Percentiles rank a stretch among this genome's conserved stretches.
These are phyloP conservation scores for Jamesozyma spencerorum DNA, from an alignment of 805 yeast species.

Conservation along the genomic window DNA sequence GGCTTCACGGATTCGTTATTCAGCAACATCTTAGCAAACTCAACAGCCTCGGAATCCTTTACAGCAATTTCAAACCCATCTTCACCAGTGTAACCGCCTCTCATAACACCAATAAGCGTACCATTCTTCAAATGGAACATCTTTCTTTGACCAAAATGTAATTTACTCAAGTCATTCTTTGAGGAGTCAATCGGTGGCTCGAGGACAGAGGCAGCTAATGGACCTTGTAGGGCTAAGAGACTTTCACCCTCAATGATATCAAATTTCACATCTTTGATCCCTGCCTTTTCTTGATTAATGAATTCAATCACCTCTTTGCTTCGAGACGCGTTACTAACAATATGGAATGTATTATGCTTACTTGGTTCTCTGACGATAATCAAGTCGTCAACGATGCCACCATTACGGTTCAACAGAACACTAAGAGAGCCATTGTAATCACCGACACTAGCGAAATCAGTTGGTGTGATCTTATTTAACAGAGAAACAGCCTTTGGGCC, in stretches of 20 bases:
- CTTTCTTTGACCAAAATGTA: constrained; percentile 63
- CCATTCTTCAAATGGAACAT: constrained; percentile 31
- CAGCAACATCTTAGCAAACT: constrained; percentile 54
- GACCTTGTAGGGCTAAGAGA: constrained; percentile 88
- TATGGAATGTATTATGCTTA: constrained; percentile 54
- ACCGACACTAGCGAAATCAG: constrained; percentile 55
- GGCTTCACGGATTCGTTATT: constrained; percentile 57
- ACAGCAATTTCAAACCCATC: constrained; percentile 93
- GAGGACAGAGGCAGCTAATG: constrained; percentile 61
- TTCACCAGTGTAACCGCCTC: constrained; percentile 97
- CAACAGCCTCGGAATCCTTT: constrained; percentile 47
- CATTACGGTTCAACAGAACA: constrained; percentile 63
- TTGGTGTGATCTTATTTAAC: constrained; percentile 78
- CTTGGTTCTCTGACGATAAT: constrained; percentile 70
- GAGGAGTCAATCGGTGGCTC: constrained; percentile 47
- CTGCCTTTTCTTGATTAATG: constrained; percentile 37
- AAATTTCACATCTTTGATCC: constrained; percentile 26
- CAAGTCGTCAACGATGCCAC: constrained; percentile 89
- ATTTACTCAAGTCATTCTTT: constrained; percentile 34
- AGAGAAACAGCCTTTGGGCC: constrained; percentile 64
- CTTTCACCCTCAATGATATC: constrained; percentile 54
- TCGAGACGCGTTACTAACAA: constrained; percentile 96
- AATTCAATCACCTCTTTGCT: constrained; percentile 70
- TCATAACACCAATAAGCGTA: constrained; percentile 61
- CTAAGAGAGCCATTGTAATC: constrained; percentile 63